Evolutionary conservation across 768 basidiomycete genomes (phyloP).

Genomic region (Tricholoma furcatifolium): DNA sequence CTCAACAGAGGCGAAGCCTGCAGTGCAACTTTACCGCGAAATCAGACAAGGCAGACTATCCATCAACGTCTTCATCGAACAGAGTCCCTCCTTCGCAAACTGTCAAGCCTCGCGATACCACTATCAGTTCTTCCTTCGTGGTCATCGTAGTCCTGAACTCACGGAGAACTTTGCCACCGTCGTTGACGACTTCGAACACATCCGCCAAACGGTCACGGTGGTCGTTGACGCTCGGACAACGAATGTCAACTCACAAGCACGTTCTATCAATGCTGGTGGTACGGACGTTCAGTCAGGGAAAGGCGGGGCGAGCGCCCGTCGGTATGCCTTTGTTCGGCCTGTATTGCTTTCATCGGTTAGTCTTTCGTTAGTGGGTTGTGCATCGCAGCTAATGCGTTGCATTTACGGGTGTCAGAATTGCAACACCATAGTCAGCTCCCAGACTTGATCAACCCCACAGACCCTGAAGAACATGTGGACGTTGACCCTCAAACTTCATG

Average conservation of each 20-base stretch:
- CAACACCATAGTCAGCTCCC: constrained; percentile 65
- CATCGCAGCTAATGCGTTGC: background rate
- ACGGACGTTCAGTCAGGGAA: constrained; percentile 38
- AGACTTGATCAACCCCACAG: constrained; percentile 80
- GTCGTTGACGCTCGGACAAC: constrained; percentile 67
- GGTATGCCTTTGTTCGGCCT: constrained; percentile 46
- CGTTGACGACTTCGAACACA: constrained; percentile 70
- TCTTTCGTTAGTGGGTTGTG: constrained; percentile 8
- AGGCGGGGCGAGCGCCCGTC: constrained; percentile 35
- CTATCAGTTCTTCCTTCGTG: constrained; percentile 74
- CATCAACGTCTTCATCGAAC: constrained; percentile 17
- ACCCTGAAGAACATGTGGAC: constrained; percentile 65
- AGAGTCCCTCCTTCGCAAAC: constrained; percentile 33
- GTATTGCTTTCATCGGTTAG: constrained; percentile 84
- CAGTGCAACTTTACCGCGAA: constrained; percentile 59
- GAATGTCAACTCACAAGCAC: constrained; percentile 50
- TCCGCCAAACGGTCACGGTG: constrained; percentile 62
- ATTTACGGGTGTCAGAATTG: constrained; percentile 66
- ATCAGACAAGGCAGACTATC: constrained; percentile 60
- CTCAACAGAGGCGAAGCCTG: constrained; percentile 46
- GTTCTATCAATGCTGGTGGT: constrained; percentile 46
- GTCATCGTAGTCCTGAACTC: constrained; percentile 55
- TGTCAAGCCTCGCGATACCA: constrained; percentile 34
- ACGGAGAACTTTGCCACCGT: constrained; percentile 73
- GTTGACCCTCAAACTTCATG: constrained; percentile 63